Evolutionary conservation across 768 basidiomycete species (phyloP), one percentile per base, ranked within the genome.

Genomic region (Candolleomyces efflorescens): DNA sequence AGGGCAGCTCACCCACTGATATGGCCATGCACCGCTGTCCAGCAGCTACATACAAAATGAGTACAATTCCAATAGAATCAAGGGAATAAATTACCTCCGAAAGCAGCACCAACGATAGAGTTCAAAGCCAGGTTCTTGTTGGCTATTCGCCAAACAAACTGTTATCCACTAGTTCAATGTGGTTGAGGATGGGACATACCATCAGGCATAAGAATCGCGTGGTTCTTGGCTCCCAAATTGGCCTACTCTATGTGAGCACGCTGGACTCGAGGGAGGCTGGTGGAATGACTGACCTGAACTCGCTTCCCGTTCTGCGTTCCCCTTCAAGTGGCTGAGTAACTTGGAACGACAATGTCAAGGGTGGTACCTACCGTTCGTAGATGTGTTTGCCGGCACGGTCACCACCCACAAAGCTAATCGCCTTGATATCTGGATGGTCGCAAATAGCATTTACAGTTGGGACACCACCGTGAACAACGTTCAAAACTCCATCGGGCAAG

Each of bases 1-100:
- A 32, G 11, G 1, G 32, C 32, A 51, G 64, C 85, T 66, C 61
- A 89, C 92, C 90, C 32, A 95, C 93, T 12, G 94, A 96, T 44
- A 96, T 75, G 12, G 94, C 95, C 95, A 97, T 98, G 75, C 95
- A 98, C 57, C 97, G 83, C 70, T 98, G 96, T 12, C 96, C 96
- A 27, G 96, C 96, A 62, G 96, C 96, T 83, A 67, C 64, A 27
- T 44, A 6, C 50, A 54, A 20, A 55, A 53, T 52, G 41, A 44
- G 55, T 27, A 47, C 7, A 5, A 17, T 17, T 39, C 13, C 22
- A 4, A 15, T 1, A 36, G 47, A 53, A 2, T 59, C 22, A 49
- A 77, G 63, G 32, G 32, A 5, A 32, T 7, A 32, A 32, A 32
- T 3, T 66, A 89, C 87, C 87, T 55, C 95, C 95, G 63, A 97